Base-by-base conservation (phyloP, 225 moss, liverwort and hornwort genomes). In the Antitrichia curtipendula region DNA sequence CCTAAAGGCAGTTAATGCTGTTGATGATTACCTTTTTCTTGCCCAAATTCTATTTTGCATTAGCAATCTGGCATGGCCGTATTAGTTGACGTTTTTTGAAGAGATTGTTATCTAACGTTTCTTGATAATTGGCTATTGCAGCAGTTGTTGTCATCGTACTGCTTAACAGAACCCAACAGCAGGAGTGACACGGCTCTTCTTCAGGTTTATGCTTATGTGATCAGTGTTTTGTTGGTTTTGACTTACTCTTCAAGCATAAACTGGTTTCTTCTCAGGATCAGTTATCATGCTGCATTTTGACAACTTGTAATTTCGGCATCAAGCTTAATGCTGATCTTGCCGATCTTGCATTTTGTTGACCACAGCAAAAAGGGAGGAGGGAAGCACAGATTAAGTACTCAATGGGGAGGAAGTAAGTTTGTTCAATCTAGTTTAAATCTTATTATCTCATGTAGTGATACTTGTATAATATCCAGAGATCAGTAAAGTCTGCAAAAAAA, bases 351-450 rank as follows among this genome's bases (percentile, higher is more conserved):
- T 66, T 66, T n/a, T 38, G 66, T 22, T 22, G 4, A 12, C 22
- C 22, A 66, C 4, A 21, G n/a, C 21, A n/a, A 66, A 66, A 21
- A n/a, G 66, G 36, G n/a, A 36, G 10, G 10, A 65, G 11, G 65
- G 65, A 65, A 65, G 10, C 65, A n/a, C 6, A 65, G 20, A 65
- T n/a, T 36, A 65, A 2, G 20, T 65, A 3, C 65, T n/a, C 65
- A 96, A 93, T 80, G 96, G 96, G 88, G 95, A 96, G 89, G 96
- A 95, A 36, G 65, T 36, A 65, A 73, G 91, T 90, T 86, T 52
- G 27, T 78, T 85, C 65, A 75, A 58, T 53, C n/a, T n/a, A 68
- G 31, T 41, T 18, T 56, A 75, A 74, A 61, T 58, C 19, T 78
- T 57, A 41, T 75, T 83, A 17, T 57, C 66, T 49, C 20, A 49